Base-by-base conservation (phyloP, 805 yeast species). In the Wickerhamomyces pijperi region DNA sequence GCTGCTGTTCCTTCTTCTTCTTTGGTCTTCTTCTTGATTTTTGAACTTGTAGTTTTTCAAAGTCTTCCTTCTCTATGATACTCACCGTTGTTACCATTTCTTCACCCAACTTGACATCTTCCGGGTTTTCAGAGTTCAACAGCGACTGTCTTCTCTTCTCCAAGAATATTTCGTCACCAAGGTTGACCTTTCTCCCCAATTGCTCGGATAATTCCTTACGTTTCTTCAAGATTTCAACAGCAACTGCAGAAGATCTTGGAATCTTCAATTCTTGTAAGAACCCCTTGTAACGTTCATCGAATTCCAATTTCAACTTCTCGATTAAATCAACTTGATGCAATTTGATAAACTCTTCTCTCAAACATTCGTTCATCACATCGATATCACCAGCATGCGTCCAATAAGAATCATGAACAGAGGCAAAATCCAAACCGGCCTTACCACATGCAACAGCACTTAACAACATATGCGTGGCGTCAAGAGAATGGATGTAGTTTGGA, bases 401-500 rank as follows among this genome's bases (percentile, higher is more conserved):
- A 58, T 84, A 90, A 1, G 97, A 90, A 58, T 90, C 98, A 60
- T 90, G 98, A 19, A 90, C 98, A 1, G 97, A 78, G 0, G 97
- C 96, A 68, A 92, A 90, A 12, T 76, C 66, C 37, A 92, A 60
- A 0, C 74, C 76, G 2, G 56, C 55, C 33, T 77, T 69, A 4
- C 81, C 76, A 58, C 96, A 86, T 19, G 76, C 76, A 37, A 75
- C 67, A 0, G 97, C 94, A 8, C 95, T 82, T 66, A 88, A 63
- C 38, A 92, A 67, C 98, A 90, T 92, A 58, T 90, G 98, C 0
- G 96, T 81, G 1, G 97, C 97, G 68, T 90, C 98, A 42, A 90
- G 66, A 0, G 97, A 90, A 56, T 90, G 98, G 38, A 90, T 82
- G 58, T 73, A 90, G 58, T 90, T 90, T 25, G 98, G 98, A 14